Evolutionary conservation across 495 filamentous ascomycete species (phyloP).

Genomic region (Aspergillus conjunctus): DNA sequence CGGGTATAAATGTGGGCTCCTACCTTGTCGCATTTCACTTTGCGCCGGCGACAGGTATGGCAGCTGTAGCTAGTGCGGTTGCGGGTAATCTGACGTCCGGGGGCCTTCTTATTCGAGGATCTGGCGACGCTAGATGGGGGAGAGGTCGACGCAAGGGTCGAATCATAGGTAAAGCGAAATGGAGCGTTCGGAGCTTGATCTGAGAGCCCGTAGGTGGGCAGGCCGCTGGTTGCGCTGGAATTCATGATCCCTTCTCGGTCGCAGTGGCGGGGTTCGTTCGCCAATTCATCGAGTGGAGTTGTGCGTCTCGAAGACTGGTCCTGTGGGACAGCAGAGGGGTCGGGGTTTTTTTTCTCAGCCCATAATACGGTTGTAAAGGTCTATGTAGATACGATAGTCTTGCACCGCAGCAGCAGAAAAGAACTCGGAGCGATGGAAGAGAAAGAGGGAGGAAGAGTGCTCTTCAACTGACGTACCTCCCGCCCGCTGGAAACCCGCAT

Average conservation of each 20-base stretch:
- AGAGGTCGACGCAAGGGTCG: conserved; percentile 4
- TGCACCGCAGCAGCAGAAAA: not conserved
- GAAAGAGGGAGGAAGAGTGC: not conserved
- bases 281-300: conserved; percentile 22
- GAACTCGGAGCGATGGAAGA: conserved; percentile 7
- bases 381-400: not conserved
- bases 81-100: conserved; percentile 49
- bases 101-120: conserved; percentile 22
- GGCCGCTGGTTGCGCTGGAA: conserved; percentile 20
- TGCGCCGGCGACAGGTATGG: conserved; percentile 50
- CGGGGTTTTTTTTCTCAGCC: not conserved
- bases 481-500: conserved; percentile 14
- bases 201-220: conserved; percentile 19
- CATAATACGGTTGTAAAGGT: not conserved
- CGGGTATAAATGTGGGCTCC: not conserved
- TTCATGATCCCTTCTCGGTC: conserved; percentile 29
- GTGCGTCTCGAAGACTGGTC: conserved; percentile 11
- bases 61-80: conserved; percentile 54
- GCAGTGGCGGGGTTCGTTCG: conserved; percentile 28
- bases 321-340: conserved; percentile 7
- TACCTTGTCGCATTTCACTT: conserved; percentile 53
- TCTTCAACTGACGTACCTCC: conserved; percentile 9
- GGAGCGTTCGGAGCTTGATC: conserved; percentile 13
- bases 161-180: conserved; percentile 15
- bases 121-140: conserved; percentile 10